These are phyloP conservation scores for Ormosia semicastrata DNA, from an alignment of 306 rosid genomes.

Conservation along the genomic window DNA sequence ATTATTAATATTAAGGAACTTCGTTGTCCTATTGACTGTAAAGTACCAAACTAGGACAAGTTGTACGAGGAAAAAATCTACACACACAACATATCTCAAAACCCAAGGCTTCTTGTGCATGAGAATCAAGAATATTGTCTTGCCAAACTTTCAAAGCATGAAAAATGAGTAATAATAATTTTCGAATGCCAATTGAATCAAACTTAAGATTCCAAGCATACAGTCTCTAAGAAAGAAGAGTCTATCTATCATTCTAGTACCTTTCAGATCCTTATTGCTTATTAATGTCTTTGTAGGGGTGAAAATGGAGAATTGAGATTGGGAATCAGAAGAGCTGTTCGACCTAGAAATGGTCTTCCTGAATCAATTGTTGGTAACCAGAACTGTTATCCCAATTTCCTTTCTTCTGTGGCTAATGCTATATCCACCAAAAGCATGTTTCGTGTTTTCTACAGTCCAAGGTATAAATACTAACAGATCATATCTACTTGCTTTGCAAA, in stretches of 20 bases:
- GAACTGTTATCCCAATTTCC: constrained; percentile 61
- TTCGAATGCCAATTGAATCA: neutral
- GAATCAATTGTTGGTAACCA: constrained; percentile 70
- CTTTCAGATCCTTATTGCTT: constrained; percentile 18
- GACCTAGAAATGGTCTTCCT: constrained; percentile 93
- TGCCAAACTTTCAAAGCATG: constrained; percentile 10
- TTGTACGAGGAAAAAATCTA: neutral
- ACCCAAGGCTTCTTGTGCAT: neutral
- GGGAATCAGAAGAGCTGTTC: constrained; percentile 90
- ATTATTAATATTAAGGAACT: neutral
- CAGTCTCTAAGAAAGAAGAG: neutral
- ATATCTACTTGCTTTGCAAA: constrained; percentile 9
- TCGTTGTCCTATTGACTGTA: neutral
- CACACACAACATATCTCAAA: neutral
- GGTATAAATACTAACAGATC: constrained; percentile 48
- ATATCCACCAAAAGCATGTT: constrained; percentile 78
- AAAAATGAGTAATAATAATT: neutral
- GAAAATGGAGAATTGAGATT: constrained; percentile 93
- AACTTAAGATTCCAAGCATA: neutral
- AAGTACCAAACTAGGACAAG: neutral
- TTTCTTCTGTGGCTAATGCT: constrained; percentile 80
- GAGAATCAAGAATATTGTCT: neutral
- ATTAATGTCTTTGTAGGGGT: constrained; percentile 61
- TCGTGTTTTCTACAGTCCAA: constrained; percentile 95
- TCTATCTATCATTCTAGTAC: neutral